Conservation (phyloP, 164 flowering plant species). For the Chloranthus sessilifolius region DNA sequence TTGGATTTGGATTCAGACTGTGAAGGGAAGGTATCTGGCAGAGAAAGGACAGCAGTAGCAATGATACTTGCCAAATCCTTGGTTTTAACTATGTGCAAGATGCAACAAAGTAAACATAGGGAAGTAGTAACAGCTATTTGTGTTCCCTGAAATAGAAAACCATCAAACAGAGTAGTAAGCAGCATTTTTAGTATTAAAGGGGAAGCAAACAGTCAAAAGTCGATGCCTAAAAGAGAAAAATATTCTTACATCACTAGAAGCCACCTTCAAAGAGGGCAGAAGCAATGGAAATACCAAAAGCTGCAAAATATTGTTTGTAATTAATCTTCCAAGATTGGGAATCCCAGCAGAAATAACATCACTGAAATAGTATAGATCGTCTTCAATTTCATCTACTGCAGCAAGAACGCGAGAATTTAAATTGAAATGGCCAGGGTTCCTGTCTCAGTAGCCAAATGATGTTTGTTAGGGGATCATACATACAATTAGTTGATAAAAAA, state of each 20-base stretch:
- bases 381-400: conserved; percentile 92
- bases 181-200: neutral
- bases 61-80: conserved; percentile 85
- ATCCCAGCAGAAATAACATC: conserved; percentile 94
- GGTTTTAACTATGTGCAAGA: conserved; percentile 85
- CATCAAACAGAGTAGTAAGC: conserved; percentile 19
- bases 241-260: conserved; percentile 35
- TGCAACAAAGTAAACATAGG: conserved; percentile 87
- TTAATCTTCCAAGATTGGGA: conserved; percentile 82
- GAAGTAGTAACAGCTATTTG: conserved; percentile 60
- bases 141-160: conserved; percentile 48
- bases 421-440: conserved; percentile 42
- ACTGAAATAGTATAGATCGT: conserved; percentile 82
- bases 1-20: conserved; percentile 43
- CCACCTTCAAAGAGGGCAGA: conserved; percentile 68
- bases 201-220: neutral
- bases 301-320: conserved; percentile 69
- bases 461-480: conserved; percentile 10
- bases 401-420: conserved; percentile 39
- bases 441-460: conserved; percentile 28
- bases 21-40: conserved; percentile 37
- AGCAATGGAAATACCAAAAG: conserved; percentile 78
- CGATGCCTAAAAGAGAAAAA: conserved; percentile 3
- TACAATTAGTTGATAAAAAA: conserved; percentile 4
- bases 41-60: conserved; percentile 76